Conservation (phyloP, 1,139 yeast species). For the Debaryomyces fabryi region DNA sequence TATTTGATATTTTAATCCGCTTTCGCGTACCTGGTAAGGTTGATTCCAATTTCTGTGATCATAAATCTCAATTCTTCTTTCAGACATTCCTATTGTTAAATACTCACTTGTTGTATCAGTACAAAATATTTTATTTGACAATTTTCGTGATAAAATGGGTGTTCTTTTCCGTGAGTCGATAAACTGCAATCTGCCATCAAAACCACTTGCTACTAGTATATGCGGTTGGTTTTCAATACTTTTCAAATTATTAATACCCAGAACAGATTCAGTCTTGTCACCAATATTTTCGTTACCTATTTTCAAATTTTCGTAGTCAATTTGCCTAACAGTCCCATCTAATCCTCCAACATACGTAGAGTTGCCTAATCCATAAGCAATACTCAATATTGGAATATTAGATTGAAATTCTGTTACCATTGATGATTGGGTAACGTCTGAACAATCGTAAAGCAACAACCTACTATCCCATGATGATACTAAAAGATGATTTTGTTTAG, state of each 20-base stretch:
- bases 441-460: constrained; percentile 39
- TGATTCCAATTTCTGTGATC: constrained; percentile 50
- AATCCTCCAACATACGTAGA: constrained; percentile 38
- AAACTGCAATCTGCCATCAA: constrained; percentile 52
- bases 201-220: constrained; percentile 53
- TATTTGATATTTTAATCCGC: constrained; percentile 76
- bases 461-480: constrained; percentile 47
- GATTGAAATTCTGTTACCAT: constrained; percentile 18
- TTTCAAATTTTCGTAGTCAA: constrained; percentile 47
- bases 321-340: constrained; percentile 42
- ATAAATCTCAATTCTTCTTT: constrained; percentile 57
- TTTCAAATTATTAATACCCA: constrained; percentile 35
- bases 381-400: constrained; percentile 23
- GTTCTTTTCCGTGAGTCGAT: constrained; percentile 31
- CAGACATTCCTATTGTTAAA: constrained; percentile 60
- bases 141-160: constrained; percentile 15
- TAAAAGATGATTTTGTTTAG: constrained; percentile 32
- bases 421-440: constrained; percentile 12
- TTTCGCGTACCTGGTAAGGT: constrained; percentile 60
- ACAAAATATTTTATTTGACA: constrained; percentile 62
- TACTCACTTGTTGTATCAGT: constrained; percentile 58
- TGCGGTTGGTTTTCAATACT: constrained; percentile 27
- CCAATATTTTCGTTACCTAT: constrained; percentile 19
- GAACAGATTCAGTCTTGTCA: constrained; percentile 17
- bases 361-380: constrained; percentile 19